Base-by-base conservation (phyloP, 768 basidiomycete species). In the Paxillus ammoniavirescens region DNA sequence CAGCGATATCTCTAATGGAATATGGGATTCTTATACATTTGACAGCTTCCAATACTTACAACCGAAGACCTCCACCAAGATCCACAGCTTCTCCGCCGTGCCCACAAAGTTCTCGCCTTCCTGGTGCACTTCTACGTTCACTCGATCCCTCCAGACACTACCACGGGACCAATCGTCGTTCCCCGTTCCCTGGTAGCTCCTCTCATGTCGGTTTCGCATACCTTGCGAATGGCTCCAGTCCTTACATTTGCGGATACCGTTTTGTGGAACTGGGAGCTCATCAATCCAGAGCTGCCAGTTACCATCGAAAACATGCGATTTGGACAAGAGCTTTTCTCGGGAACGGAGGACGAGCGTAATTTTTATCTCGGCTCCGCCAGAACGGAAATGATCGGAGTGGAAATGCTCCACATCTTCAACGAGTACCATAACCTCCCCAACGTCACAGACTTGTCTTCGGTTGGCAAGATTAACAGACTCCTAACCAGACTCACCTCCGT, bases 161-260 rank as follows among this genome's bases (percentile, higher is more conserved):
- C 65, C 44, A 66, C 71, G 47, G 65, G 59, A 36, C 68, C 82
- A 1, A 70, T 84, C 38, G 63, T 78, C 47, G 82, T 99, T 33
- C 96, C 96, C 2, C 77, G 81, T 54, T 79, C 87, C 9, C 75
- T 99, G 38, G 80, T 91, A 1, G 70, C 90, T 21, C 95, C 96
- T 0, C 77, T 97, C 28, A 80, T 91, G 28, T 64, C 78, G 15
- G 83, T 96, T 44, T 96, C 93, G 13, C 78, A 78, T 9, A 71
- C 79, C 48, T 79, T 99, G 40, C 84, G 83, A 48, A 86, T 95
- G n/a, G 93, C 95, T 6, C 96, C 96, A 4, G 83, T 99, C 57
- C 77, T 98, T 59, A 99, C 95, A 0, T 99, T 93, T 66, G 91
- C 95, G 26, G 96, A 97, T 67, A 93, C 91, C 15, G 95, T 99